These are phyloP conservation scores for Fusarium nygamai DNA, from an alignment of 2,329 filamentous ascomycete species.

Conservation along the genomic window DNA sequence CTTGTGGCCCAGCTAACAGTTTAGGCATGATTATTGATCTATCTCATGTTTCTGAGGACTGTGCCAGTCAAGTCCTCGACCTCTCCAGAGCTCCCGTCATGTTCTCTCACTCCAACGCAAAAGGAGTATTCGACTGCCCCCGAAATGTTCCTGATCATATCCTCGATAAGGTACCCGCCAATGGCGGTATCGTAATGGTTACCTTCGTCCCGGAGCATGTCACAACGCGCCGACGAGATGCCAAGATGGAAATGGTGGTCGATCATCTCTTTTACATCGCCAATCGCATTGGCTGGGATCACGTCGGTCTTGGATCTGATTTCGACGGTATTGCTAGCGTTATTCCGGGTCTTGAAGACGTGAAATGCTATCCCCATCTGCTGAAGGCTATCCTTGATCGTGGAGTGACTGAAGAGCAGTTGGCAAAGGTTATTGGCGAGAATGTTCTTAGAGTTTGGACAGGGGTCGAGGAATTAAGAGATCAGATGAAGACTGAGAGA, in stretches of 20 bases:
- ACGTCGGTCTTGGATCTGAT: background rate
- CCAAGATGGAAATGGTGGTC: slow-evolving; percentile 1
- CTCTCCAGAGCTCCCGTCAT: background rate
- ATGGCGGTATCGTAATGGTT: background rate
- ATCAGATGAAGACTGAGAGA: background rate
- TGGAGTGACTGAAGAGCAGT: background rate
- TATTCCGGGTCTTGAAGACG: background rate
- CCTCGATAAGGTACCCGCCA: background rate
- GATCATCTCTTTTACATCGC: slow-evolving; percentile 9
- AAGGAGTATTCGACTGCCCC: background rate
- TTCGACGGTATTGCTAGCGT: background rate
- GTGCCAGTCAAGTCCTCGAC: background rate
- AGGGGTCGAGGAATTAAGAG: background rate
- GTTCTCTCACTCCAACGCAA: slow-evolving; percentile 12
- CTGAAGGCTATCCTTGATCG: background rate
- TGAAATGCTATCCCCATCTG: background rate
- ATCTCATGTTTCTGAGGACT: background rate
- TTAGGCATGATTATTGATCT: slow-evolving; percentile 2
- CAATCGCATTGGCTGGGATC: background rate
- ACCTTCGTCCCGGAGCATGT: slow-evolving; percentile 7
- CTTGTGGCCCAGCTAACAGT: rapidly evolving
- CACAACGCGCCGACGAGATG: background rate
- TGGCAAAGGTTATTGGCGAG: background rate
- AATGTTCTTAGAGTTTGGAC: background rate
- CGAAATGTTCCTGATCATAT: background rate